These are phyloP conservation scores for Trichoderma atroviride DNA, from an alignment of 2,329 filamentous ascomycete species.

Conservation along the genomic window DNA sequence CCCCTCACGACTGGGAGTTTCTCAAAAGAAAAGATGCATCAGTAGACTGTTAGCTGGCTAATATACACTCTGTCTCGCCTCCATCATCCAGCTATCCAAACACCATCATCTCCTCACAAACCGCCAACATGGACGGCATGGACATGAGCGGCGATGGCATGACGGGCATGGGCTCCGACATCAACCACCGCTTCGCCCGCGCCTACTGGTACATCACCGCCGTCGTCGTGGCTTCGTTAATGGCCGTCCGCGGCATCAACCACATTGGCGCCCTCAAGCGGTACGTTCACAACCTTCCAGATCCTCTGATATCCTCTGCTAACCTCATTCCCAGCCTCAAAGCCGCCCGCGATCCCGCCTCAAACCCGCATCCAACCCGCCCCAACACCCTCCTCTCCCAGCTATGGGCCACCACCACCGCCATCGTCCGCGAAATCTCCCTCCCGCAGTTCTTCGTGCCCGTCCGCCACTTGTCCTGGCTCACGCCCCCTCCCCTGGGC, in stretches of 20 bases:
- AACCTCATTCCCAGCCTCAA: slow-evolving; percentile 46
- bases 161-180: slow-evolving; percentile 44
- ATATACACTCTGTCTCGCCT: background rate
- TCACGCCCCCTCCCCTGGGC: slow-evolving; percentile 62
- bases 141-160: slow-evolving; percentile 37
- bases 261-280: slow-evolving; percentile 45
- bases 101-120: background rate
- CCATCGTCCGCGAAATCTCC: slow-evolving; percentile 57
- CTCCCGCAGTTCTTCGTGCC: slow-evolving; percentile 59
- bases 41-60: background rate
- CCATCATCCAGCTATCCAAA: background rate
- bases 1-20: background rate
- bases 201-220: slow-evolving; percentile 63
- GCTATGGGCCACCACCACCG: slow-evolving; percentile 61
- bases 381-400: slow-evolving; percentile 52
- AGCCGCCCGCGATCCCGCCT: slow-evolving; percentile 44
- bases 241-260: slow-evolving; percentile 48
- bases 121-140: slow-evolving; percentile 25
- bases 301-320: background rate
- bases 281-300: slow-evolving; percentile 35
- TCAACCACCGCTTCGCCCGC: slow-evolving; percentile 55
- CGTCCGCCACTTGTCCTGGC: slow-evolving; percentile 53
- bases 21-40: background rate
- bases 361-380: slow-evolving; percentile 54
- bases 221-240: slow-evolving; percentile 49